Evolutionary conservation across 192 early-diverging fungal genomes (phyloP).

Genomic region (Irineochytrium annulatum): DNA sequence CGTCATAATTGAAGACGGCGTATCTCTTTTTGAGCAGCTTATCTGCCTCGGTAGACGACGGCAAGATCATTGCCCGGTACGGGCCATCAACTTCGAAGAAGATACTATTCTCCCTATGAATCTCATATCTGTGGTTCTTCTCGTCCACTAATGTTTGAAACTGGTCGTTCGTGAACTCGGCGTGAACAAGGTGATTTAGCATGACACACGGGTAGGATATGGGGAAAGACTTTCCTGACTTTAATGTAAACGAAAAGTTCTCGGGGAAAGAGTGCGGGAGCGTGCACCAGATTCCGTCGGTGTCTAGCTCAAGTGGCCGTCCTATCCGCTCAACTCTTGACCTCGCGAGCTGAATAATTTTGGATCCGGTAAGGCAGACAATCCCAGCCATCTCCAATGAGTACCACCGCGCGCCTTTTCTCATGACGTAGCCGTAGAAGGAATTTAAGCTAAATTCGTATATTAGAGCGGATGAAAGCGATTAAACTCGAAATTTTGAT

Average conservation of each 20-base stretch:
- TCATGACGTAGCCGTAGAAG: conserved; percentile 99
- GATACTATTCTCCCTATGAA: conserved; percentile 88
- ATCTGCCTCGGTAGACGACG: conserved; percentile 90
- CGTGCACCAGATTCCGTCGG: conserved; percentile 89
- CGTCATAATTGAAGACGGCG: conserved; percentile 95
- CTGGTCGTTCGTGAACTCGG: conserved; percentile 95
- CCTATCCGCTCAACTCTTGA: conserved; percentile 89
- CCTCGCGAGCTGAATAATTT: conserved; percentile 95
- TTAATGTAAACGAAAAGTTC: conserved; percentile 81
- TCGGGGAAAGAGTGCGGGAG: conserved; percentile 90
- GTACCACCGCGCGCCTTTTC: conserved; percentile 97
- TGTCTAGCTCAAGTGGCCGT: conserved; percentile 92
- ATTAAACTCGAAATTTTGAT: conserved; percentile 57
- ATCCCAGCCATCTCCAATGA: conserved; percentile 99
- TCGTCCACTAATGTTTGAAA: conserved; percentile 71
- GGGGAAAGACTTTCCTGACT: conserved; percentile 70
- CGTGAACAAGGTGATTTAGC: conserved; percentile 96
- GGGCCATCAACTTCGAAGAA: conserved; percentile 99
- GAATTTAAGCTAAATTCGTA: conserved; percentile 57
- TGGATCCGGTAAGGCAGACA: conserved; percentile 92
- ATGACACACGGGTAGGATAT: conserved; percentile 97
- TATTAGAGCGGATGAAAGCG: background rate
- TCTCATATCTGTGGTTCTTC: conserved; percentile 51
- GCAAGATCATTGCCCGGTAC: conserved; percentile 96
- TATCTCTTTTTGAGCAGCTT: conserved; percentile 98